phyloP scores from a whole-genome alignment of 164 flowering plant genomes.

The Tinospora cordifolia region DNA sequence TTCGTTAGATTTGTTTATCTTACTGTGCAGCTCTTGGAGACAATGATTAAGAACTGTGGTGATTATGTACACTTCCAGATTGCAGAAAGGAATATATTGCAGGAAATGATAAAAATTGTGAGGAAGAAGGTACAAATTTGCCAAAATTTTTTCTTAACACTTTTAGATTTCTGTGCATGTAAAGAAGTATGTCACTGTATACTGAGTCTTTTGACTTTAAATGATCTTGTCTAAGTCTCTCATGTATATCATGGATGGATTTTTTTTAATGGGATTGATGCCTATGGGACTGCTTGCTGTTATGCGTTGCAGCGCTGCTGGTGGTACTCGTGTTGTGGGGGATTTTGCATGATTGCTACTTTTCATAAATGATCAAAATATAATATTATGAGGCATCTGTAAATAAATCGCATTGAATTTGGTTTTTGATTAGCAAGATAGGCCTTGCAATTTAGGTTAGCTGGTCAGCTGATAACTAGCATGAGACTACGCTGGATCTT shows the following conservation, averaged over 20 bases:
- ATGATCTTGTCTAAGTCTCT: background rate
- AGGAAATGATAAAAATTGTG: slow-evolving; percentile 74
- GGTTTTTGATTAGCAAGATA: too few relatives aligned
- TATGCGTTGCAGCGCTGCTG: background rate
- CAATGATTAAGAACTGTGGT: slow-evolving; percentile 79
- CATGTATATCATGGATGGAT: background rate
- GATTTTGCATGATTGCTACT: background rate
- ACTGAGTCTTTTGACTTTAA: background rate
- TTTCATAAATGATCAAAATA: background rate
- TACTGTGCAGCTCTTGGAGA: slow-evolving; percentile 59
- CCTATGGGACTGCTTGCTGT: background rate
- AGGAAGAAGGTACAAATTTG: slow-evolving; percentile 47
- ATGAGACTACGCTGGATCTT: too few relatives aligned
- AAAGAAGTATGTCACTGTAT: background rate
- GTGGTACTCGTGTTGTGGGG: too few relatives aligned
- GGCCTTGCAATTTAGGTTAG: too few relatives aligned
- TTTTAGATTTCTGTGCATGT: background rate
- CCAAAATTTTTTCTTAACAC: background rate
- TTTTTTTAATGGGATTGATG: too few relatives aligned
- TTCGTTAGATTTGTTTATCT: too few relatives aligned
- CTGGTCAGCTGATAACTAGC: too few relatives aligned
- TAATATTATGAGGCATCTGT: too few relatives aligned
- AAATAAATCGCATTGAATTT: too few relatives aligned
- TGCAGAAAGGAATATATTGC: slow-evolving; percentile 52
- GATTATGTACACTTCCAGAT: slow-evolving; percentile 65